These are phyloP conservation scores for Podospora anserina DNA, from an alignment of 495 filamentous ascomycete genomes.

Conservation along the genomic window DNA sequence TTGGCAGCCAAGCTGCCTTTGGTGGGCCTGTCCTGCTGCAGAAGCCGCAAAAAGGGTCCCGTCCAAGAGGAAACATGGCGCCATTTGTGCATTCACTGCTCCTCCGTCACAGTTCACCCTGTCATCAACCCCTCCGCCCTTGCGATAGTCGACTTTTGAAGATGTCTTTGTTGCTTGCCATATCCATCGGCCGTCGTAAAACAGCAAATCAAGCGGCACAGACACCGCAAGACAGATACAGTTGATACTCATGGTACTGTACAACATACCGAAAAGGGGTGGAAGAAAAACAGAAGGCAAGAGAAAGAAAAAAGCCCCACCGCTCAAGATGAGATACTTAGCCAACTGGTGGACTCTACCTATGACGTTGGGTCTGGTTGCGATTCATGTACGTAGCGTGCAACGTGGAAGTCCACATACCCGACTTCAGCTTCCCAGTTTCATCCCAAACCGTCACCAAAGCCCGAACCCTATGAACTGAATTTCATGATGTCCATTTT, in stretches of 20 bases:
- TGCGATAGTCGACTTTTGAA: background rate
- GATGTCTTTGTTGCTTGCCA: background rate
- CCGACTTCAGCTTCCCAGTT: background rate
- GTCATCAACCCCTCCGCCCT: background rate
- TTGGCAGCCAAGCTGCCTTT: background rate
- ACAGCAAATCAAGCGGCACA: no score
- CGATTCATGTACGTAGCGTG: background rate
- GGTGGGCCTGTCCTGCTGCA: conserved; percentile 8
- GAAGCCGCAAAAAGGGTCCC: conserved; percentile 12
- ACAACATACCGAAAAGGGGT: no score
- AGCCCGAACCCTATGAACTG: background rate
- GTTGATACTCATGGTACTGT: no score
- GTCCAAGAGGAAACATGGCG: conserved; percentile 2
- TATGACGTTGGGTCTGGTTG: background rate
- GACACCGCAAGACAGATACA: no score
- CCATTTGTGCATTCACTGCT: conserved; percentile 7
- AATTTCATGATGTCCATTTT: background rate
- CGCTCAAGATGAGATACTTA: no score
- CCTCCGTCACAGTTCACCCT: background rate
- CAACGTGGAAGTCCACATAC: background rate
- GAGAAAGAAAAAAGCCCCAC: no score
- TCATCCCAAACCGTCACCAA: background rate
- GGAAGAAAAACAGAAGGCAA: no score
- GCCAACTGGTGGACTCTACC: background rate
- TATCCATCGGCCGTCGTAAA: background rate